Evolutionary conservation across 129 eudicot genomes (phyloP).

Genomic region (Cynara cardunculus): DNA sequence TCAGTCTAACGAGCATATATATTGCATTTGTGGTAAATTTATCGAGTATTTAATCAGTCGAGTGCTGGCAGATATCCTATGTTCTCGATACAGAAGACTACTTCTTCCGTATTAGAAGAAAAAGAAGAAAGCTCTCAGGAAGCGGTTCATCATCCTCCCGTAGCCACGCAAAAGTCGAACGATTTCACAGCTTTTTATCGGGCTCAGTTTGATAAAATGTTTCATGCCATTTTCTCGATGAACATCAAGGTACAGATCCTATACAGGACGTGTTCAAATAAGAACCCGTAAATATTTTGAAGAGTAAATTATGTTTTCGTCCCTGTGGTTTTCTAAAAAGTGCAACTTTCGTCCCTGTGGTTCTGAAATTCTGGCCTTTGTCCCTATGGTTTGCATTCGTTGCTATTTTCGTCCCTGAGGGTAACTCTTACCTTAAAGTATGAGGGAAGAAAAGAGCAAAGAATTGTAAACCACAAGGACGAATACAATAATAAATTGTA

Average conservation of each 20-base stretch:
- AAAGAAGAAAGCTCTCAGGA: constrained; percentile 23
- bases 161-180: constrained; percentile 39
- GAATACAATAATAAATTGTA: neutral
- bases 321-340: too few relatives aligned
- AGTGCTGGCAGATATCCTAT: constrained; percentile 68
- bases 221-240: neutral
- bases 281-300: neutral
- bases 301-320: neutral
- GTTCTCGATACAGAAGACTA: constrained; percentile 94
- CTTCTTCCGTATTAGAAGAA: constrained; percentile 52
- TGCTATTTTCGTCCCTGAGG: neutral
- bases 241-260: constrained; percentile 19
- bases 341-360: too few relatives aligned
- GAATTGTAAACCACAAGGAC: neutral
- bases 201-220: constrained; percentile 24
- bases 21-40: neutral
- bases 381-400: neutral
- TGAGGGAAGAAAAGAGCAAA: neutral
- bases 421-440: neutral
- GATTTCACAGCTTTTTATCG: constrained; percentile 58
- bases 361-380: neutral
- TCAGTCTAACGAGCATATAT: neutral
- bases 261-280: neutral
- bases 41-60: constrained; percentile 1
- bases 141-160: constrained; percentile 15